Conservation (phyloP, 202 grass and related monocot genomes). For the Schoenoplectus tabernaemontani region DNA sequence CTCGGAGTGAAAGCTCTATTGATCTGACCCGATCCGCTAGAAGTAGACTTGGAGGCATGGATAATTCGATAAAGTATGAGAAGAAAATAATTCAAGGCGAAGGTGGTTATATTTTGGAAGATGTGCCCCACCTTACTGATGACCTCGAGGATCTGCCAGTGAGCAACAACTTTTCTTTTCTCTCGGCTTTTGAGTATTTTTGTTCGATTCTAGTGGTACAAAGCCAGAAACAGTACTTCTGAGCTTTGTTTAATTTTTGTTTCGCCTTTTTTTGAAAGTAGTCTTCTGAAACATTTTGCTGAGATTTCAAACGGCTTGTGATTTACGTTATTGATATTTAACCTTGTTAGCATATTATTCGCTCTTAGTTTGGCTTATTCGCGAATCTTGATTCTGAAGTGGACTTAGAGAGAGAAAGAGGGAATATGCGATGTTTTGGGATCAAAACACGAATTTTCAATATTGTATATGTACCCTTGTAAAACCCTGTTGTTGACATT, state of each 20-base stretch:
- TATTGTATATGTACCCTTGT: too few relatives aligned
- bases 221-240: neutral
- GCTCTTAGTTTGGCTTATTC: too few relatives aligned
- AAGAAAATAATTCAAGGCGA: constrained; percentile 46
- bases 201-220: neutral
- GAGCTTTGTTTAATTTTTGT: neutral
- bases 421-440: neutral
- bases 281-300: neutral
- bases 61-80: neutral
- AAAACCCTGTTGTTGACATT: too few relatives aligned
- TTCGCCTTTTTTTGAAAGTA: neutral
- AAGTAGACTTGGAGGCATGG: constrained; percentile 24
- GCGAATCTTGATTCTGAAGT: neutral
- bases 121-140: constrained; percentile 79
- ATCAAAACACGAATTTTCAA: neutral
- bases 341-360: too few relatives aligned
- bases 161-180: neutral
- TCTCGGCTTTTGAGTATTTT: neutral
- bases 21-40: neutral
- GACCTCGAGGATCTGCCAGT: constrained; percentile 60
- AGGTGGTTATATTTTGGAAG: constrained; percentile 62
- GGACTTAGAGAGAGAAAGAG: neutral
- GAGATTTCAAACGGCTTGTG: neutral
- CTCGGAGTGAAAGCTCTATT: neutral
- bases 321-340: neutral